Base-by-base conservation (phyloP, 306 rosid species). In the Cucurbita moschata region DNA sequence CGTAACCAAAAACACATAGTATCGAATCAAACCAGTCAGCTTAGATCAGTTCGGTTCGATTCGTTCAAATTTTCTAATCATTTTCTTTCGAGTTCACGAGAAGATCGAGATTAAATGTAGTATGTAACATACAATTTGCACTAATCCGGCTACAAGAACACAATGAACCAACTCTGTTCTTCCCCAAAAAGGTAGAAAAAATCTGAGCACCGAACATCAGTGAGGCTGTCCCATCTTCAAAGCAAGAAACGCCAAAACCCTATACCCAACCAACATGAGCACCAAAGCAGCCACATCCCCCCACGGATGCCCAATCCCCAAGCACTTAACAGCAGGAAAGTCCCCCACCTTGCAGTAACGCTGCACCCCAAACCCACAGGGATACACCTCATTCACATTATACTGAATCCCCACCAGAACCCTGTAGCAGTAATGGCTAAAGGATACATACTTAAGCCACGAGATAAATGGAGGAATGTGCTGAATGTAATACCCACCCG, bases 401-500 rank as follows among this genome's bases (percentile, higher is more conserved):
- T 87, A 94, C 84, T 94, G 98, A 79, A 87, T 92, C 86, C 83
- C 91, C 10, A 94, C 89, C 67, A 94, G 75, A 21, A 94, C 92
- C 77, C 76, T 89, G 80, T 94, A 94, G 3, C 97, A 90, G 86
- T 94, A 96, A 83, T 94, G 88, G 88, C 91, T 91, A 88, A 94
- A 94, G 15, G 98, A 94, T 84, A 87, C 42, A 61, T 85, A 87
- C 7, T 92, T 90, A 50, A 90, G 85, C 98, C 98, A 94, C 7
- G 96, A 90, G 37, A 94, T 83, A 71, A 94, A 94, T 58, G 81
- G 55, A 0, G 97, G 97, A 8, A 94, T 97, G 80, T 71, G 84
- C 92, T 94, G 88, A 42, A 94, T 96, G 47, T 90, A 90, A 83
- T 88, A 94, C 38, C 98, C 98, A 61, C 98, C 98, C 16, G 94